Base-by-base conservation (phyloP, 73 alveolate genomes). In the Paramecium caudatum region DNA sequence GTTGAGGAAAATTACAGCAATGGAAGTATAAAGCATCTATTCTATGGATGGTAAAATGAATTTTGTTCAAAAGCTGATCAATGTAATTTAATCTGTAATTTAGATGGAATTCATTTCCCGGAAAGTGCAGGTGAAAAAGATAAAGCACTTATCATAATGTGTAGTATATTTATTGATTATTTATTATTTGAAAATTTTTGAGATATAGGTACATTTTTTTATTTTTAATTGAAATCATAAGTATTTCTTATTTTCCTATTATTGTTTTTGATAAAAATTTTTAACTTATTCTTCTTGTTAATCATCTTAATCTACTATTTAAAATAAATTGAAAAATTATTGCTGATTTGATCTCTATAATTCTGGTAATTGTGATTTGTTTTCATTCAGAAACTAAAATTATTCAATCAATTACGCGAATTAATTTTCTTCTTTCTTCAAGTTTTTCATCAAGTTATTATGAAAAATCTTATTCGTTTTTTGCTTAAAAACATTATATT, bases 131-230 rank as follows among this genome's bases (percentile, higher is more conserved):
- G 62, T 33, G 86, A 69, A 34, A 69, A 39, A 37, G 63, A 69
- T 10, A 69, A 69, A 37, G 69, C 69, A 36, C n/a, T 74, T 13
- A n/a, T 74, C 4, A 43, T 74, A 1, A 74, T 74, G 88, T 19
- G 47, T 74, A 9, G 27, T n/a, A 74, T 74, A 39, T 74, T 74
- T 74, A 74, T 74, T 41, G 88, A 74, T 74, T 74, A 74, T 74
- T 74, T 74, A 27, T 74, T 63, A 46, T 74, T 74, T 74, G 88
- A 74, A 74, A 74, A 74, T 43, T 37, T 74, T 74, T 65, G 83
- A 65, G n/a, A 50, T 27, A 10, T 10, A 0, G 30, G 30, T 49
- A 49, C 5, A 49, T 49, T 49, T 15, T 21, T 23, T 55, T 7
- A 55, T 55, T 39, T n/a, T n/a, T n/a, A n/a, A n/a, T n/a, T n/a